Evolutionary conservation across 2,329 filamentous ascomycete species (phyloP).

Genomic region (Aphanocladium album): DNA sequence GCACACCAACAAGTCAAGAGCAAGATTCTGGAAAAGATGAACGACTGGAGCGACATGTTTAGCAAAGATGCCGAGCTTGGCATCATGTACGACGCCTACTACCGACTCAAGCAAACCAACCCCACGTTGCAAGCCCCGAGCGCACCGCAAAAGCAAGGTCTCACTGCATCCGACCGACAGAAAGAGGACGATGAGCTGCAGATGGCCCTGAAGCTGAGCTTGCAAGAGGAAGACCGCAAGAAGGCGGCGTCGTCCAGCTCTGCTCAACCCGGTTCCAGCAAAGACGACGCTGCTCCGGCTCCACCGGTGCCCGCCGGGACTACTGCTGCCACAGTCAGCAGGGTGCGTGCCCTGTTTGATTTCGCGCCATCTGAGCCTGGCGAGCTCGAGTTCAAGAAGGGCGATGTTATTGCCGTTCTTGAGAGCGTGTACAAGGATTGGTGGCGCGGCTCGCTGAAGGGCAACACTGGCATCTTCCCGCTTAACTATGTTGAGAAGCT

Average conservation of each 20-base stretch:
- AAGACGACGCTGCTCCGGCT: slow-evolving; percentile 38
- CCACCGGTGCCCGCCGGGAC: slow-evolving; percentile 71
- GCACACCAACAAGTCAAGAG: slow-evolving; percentile 95
- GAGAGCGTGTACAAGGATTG: slow-evolving; percentile 99
- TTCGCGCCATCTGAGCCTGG: slow-evolving; percentile 92
- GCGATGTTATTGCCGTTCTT: slow-evolving; percentile 92
- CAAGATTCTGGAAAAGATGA: slow-evolving; percentile 95
- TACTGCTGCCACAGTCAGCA: slow-evolving; percentile 91
- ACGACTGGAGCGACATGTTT: slow-evolving; percentile 95
- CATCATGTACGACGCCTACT: slow-evolving; percentile 95
- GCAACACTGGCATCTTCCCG: slow-evolving; percentile 95
- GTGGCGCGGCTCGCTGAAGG: slow-evolving; percentile 95
- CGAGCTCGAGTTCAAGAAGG: slow-evolving; percentile 93
- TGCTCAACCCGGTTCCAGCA: slow-evolving; percentile 32
- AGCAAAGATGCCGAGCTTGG: slow-evolving; percentile 82
- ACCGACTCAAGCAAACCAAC: slow-evolving; percentile 76
- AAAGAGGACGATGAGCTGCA: slow-evolving; percentile 97
- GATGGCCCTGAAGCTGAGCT: slow-evolving; percentile 86
- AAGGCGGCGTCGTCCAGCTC: slow-evolving; percentile 36
- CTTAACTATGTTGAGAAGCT: slow-evolving; percentile 98
- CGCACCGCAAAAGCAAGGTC: slow-evolving; percentile 86
- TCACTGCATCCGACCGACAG: slow-evolving; percentile 83
- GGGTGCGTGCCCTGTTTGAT: slow-evolving; percentile 89
- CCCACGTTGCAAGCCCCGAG: slow-evolving; percentile 87
- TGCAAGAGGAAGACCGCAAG: slow-evolving; percentile 77